Evolutionary conservation across 2,329 filamentous ascomycete species (phyloP).

Genomic region (Calonectria leucothoes): DNA sequence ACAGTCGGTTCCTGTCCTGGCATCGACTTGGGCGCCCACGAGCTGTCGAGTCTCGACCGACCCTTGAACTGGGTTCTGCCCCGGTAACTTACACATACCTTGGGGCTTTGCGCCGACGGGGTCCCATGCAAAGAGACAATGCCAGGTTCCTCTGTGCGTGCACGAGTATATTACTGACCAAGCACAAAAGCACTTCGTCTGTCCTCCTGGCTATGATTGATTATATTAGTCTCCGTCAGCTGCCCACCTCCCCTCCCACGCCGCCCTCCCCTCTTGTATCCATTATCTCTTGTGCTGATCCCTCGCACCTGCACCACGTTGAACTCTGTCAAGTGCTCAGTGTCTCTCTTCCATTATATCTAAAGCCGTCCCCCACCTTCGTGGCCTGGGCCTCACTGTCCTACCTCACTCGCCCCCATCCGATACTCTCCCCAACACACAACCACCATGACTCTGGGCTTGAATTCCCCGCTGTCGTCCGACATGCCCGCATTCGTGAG

Average conservation of each 20-base stretch:
- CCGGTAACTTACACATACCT: constrained; percentile 35
- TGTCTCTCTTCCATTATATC: constrained; percentile 4
- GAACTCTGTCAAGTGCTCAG: constrained; percentile 5
- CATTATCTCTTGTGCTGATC: constrained; percentile 18
- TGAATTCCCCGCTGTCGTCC: constrained; percentile 5
- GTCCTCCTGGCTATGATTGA: constrained; percentile 16
- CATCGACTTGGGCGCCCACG: constrained; percentile 4
- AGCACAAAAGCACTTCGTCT: neutral
- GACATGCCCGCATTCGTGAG: constrained; percentile 23
- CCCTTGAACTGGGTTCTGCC: constrained; percentile 23
- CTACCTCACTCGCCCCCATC: neutral
- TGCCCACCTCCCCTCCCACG: constrained; percentile 19
- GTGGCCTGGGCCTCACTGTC: neutral
- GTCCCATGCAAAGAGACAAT: constrained; percentile 21
- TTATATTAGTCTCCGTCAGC: constrained; percentile 38
- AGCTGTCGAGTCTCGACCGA: constrained; percentile 25
- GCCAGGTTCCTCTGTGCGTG: constrained; percentile 12
- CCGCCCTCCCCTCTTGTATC: constrained; percentile 1
- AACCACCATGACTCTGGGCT: constrained; percentile 1
- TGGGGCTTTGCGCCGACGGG: constrained; percentile 21
- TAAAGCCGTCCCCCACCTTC: neutral
- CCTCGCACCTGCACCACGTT: neutral
- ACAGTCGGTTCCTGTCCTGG: constrained; percentile 36
- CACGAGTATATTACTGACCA: neutral
- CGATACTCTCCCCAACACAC: neutral